phyloP scores from a whole-genome alignment of 1,284 basidiomycete genomes.

The Fomes fomentarius region DNA sequence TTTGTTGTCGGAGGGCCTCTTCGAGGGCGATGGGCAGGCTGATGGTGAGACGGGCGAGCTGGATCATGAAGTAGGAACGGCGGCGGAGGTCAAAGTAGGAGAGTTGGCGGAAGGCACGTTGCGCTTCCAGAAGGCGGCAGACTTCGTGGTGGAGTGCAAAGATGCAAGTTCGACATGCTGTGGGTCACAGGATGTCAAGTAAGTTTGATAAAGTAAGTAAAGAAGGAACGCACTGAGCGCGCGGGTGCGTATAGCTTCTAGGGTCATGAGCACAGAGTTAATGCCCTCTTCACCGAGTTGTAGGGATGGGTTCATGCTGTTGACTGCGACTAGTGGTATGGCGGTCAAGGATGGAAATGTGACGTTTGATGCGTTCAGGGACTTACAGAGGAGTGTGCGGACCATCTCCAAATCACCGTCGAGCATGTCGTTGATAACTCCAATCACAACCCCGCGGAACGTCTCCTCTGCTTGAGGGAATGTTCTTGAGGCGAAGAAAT shows the following conservation, averaged over 20 bases:
- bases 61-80: slow-evolving; percentile 76
- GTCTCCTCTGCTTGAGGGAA: slow-evolving; percentile 72
- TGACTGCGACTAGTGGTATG: slow-evolving; percentile 59
- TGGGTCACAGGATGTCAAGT: not conserved
- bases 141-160: slow-evolving; percentile 76
- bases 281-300: slow-evolving; percentile 75
- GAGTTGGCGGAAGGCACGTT: slow-evolving; percentile 73
- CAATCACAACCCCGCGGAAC: slow-evolving; percentile 71
- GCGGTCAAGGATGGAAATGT: not conserved
- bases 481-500: slow-evolving; percentile 56
- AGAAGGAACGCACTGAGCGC: slow-evolving; percentile 56
- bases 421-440: slow-evolving; percentile 80
- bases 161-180: slow-evolving; percentile 81
- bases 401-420: slow-evolving; percentile 86
- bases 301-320: slow-evolving; percentile 73
- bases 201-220: not conserved
- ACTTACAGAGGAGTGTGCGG: slow-evolving; percentile 70
- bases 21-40: slow-evolving; percentile 80
- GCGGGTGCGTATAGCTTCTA: slow-evolving; percentile 67
- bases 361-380: not conserved
- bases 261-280: slow-evolving; percentile 61
- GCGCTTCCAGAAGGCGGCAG: slow-evolving; percentile 75
- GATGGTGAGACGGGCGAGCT: slow-evolving; percentile 81
- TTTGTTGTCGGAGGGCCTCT: slow-evolving; percentile 54
- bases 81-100: slow-evolving; percentile 80